These are phyloP conservation scores for Trichoderma virens DNA, from an alignment of 495 filamentous ascomycete species.

Conservation along the genomic window DNA sequence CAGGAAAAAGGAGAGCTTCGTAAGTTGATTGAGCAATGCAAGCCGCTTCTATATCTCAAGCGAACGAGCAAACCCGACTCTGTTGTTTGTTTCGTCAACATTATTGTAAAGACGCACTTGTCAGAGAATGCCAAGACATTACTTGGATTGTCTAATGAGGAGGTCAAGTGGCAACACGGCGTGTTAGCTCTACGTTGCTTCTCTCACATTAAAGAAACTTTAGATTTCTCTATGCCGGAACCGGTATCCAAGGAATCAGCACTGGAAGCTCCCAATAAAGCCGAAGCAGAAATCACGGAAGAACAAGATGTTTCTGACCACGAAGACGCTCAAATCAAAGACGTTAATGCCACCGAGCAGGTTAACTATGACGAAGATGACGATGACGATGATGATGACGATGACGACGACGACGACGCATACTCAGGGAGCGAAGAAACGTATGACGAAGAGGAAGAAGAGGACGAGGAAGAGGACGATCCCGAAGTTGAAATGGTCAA, in stretches of 20 bases:
- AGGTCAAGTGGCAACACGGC: constrained; percentile 33
- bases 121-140: constrained; percentile 23
- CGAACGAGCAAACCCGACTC: constrained; percentile 13
- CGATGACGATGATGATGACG: constrained; percentile 9
- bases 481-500: constrained; percentile 15
- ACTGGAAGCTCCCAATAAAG: too few species aligned
- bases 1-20: constrained; percentile 17
- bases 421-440: constrained; percentile 13
- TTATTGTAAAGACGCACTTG: constrained; percentile 26
- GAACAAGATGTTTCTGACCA: background rate
- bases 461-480: constrained; percentile 17
- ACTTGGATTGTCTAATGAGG: constrained; percentile 25
- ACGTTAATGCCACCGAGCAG: background rate
- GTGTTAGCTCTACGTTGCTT: constrained; percentile 28
- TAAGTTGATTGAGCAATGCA: constrained; percentile 24
- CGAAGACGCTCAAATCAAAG: too few species aligned
- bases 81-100: constrained; percentile 25
- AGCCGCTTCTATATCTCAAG: constrained; percentile 20
- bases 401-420: constrained; percentile 14
- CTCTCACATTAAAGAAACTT: constrained; percentile 23
- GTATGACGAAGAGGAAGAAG: constrained; percentile 15
- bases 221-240: background rate
- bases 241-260: background rate
- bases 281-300: background rate
- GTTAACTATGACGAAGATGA: constrained; percentile 11